These are phyloP conservation scores for Tolypocladium guangdongense DNA, from an alignment of 2,329 filamentous ascomycete genomes.

Conservation along the genomic window DNA sequence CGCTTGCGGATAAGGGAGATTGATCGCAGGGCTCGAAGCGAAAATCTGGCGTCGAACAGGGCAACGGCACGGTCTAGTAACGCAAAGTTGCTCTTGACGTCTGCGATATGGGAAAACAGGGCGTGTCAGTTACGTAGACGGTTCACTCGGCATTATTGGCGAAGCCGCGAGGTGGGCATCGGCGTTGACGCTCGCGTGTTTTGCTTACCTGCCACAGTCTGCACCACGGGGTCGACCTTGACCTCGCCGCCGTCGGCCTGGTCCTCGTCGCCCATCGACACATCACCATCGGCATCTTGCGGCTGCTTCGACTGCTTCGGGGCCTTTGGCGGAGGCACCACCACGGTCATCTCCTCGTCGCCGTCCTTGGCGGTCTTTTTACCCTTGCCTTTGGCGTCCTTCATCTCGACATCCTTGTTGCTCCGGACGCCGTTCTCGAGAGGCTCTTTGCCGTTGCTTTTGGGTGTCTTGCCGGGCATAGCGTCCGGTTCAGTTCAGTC, in stretches of 20 bases:
- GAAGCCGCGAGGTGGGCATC: neutral
- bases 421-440: constrained; percentile 57
- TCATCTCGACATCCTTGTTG: constrained; percentile 57
- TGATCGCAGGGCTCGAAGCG: constrained; percentile 83
- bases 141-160: neutral
- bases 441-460: constrained; percentile 60
- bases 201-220: constrained; percentile 48
- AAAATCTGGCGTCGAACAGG: constrained; percentile 91
- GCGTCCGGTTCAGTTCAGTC: constrained; percentile 10
- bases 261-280: constrained; percentile 57
- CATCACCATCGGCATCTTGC: constrained; percentile 55
- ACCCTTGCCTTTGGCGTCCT: constrained; percentile 56
- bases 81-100: constrained; percentile 89
- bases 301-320: constrained; percentile 45
- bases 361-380: constrained; percentile 55
- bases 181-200: neutral
- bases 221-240: constrained; percentile 49
- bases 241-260: constrained; percentile 40
- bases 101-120: constrained; percentile 33
- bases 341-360: constrained; percentile 72
- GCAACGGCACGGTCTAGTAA: constrained; percentile 85
- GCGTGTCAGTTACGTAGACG: constrained; percentile 5
- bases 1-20: constrained; percentile 94
- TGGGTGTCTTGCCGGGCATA: constrained; percentile 66
- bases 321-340: constrained; percentile 63